These are phyloP conservation scores for Pulveroboletus ridleyi DNA, from an alignment of 1,284 basidiomycete genomes.

Conservation along the genomic window DNA sequence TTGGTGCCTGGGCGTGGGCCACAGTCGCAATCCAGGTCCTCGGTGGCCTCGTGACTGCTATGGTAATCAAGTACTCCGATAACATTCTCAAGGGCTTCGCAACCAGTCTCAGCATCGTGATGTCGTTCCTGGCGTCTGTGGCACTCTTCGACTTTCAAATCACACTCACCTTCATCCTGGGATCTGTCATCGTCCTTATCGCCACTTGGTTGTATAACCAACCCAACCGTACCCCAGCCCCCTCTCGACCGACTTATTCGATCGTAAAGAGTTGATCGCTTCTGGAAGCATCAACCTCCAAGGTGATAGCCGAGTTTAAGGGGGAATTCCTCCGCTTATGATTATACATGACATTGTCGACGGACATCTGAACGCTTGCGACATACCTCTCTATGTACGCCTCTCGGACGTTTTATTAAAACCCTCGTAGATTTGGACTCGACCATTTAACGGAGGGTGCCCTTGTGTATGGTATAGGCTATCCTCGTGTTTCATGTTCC, in stretches of 20 bases:
- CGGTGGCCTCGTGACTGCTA: conserved; percentile 90
- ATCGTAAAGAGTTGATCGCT: conserved; percentile 33
- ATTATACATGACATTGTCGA: conserved; percentile 18
- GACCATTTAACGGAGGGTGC: conserved; percentile 25
- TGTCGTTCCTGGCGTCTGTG: conserved; percentile 92
- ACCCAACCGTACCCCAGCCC: conserved; percentile 42
- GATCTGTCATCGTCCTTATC: conserved; percentile 82
- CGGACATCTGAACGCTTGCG: conserved; percentile 27
- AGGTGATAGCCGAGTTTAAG: conserved; percentile 5
- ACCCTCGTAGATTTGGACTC: conserved; percentile 37
- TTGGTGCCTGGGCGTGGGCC: conserved; percentile 91
- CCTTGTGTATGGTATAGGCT: conserved; percentile 31
- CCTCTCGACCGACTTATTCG: conserved; percentile 37
- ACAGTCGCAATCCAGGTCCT: conserved; percentile 90
- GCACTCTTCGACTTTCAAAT: conserved; percentile 89
- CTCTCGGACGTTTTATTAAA: conserved; percentile 30
- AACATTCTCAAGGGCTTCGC: conserved; percentile 96
- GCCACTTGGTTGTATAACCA: conserved; percentile 94
- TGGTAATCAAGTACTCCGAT: conserved; percentile 88
- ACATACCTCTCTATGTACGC: conserved; percentile 29
- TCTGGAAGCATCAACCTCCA: conserved; percentile 15
- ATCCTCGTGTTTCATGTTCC: conserved; percentile 14
- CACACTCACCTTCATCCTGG: conserved; percentile 85
- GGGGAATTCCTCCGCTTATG: conserved; percentile 6
- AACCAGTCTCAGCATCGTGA: conserved; percentile 90